phyloP scores from a whole-genome alignment of 768 basidiomycete genomes.

The Suillus paluster region DNA sequence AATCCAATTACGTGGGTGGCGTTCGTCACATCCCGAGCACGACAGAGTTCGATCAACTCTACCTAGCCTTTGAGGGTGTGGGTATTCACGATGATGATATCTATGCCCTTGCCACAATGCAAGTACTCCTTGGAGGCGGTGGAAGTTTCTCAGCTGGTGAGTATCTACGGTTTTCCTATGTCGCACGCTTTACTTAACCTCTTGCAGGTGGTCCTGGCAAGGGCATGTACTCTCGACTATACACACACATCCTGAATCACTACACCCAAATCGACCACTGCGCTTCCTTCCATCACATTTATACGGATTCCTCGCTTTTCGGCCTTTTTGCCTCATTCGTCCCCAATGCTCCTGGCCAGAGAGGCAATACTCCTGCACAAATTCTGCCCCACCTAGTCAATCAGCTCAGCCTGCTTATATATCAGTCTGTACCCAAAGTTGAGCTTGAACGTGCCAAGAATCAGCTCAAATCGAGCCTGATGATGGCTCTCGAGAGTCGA shows the following conservation, averaged over 20 bases:
- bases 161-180: slow-evolving; percentile 15
- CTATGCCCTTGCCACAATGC: slow-evolving; percentile 91
- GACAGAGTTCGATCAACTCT: slow-evolving; percentile 89
- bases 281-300: slow-evolving; percentile 97
- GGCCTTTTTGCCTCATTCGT: slow-evolving; percentile 89
- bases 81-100: slow-evolving; percentile 92
- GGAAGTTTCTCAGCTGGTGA: slow-evolving; percentile 93
- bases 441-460: slow-evolving; percentile 93
- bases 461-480: slow-evolving; percentile 88
- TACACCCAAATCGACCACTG: slow-evolving; percentile 95
- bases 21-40: slow-evolving; percentile 67
- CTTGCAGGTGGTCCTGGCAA: slow-evolving; percentile 88
- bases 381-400: slow-evolving; percentile 86
- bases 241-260: slow-evolving; percentile 95
- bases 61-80: slow-evolving; percentile 90
- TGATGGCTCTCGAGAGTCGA: slow-evolving; percentile 93
- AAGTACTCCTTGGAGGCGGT: slow-evolving; percentile 93
- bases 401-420: slow-evolving; percentile 83
- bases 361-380: slow-evolving; percentile 66
- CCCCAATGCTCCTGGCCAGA: slow-evolving; percentile 58
- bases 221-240: slow-evolving; percentile 98
- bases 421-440: slow-evolving; percentile 61
- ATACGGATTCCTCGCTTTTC: slow-evolving; percentile 91
- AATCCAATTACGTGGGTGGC: slow-evolving; percentile 83
- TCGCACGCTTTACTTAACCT: slow-evolving; percentile 12